Conservation (phyloP, 2,329 filamentous ascomycete species). For the Coniochaeta ligniaria region DNA sequence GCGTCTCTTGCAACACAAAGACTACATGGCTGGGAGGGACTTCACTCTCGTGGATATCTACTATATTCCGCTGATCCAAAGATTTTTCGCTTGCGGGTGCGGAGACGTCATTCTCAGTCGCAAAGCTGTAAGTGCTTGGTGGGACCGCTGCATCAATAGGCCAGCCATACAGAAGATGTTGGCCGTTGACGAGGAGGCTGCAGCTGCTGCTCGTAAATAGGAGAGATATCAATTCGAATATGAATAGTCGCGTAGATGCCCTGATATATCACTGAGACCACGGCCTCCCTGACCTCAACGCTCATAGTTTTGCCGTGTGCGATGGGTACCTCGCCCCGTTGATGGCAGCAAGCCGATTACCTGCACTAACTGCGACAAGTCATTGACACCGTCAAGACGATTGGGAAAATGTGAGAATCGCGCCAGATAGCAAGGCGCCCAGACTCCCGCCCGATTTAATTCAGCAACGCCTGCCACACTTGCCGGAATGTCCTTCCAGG, state of each 20-base stretch:
- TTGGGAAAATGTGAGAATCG: too few relatives aligned
- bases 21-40: slow-evolving; percentile 35
- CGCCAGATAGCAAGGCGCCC: too few relatives aligned
- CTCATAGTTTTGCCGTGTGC: neutral
- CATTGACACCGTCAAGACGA: too few relatives aligned
- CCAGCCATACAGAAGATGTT: slow-evolving; percentile 28
- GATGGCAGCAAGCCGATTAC: neutral
- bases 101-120: slow-evolving; percentile 26
- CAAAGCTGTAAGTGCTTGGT: slow-evolving; percentile 30
- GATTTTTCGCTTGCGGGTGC: slow-evolving; percentile 32
- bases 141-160: slow-evolving; percentile 27
- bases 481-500: too few relatives aligned
- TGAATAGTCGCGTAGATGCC: too few relatives aligned
- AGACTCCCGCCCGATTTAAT: too few relatives aligned
- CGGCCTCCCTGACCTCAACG: neutral
- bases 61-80: slow-evolving; percentile 36
- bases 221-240: too few relatives aligned
- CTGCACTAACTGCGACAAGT: too few relatives aligned
- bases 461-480: too few relatives aligned
- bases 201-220: too few relatives aligned
- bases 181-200: slow-evolving; percentile 24
- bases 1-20: slow-evolving; percentile 24
- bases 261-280: neutral
- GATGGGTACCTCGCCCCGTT: neutral
- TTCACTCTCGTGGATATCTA: slow-evolving; percentile 38